Evolutionary conservation across 1,139 yeast species (phyloP), one percentile per base, ranked within the genome.

Genomic region (Suzukiozyma palmioleophila): DNA sequence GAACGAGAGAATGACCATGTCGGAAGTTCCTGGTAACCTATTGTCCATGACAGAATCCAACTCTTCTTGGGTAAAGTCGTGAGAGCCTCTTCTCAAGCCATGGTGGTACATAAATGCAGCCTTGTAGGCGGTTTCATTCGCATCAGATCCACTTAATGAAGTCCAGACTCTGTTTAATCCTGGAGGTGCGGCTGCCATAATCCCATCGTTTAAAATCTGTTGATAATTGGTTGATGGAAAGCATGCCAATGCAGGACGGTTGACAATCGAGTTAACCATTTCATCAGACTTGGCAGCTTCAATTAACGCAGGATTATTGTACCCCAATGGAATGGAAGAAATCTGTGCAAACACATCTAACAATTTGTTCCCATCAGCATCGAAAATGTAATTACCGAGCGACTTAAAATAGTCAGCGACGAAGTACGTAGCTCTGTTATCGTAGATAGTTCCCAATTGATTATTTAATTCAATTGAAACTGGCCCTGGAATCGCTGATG

Each of bases 31-130:
- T 7, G 90, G 90, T 9, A 76, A 54, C 48, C 73, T 54, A 56
- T 83, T 83, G 21, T 73, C 62, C 89, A 83, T 82, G n/a, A 78
- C 82, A 7, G 81, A 66, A 3, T 59, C 54, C 47, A 79, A 62
- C 57, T 82, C 88, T 50, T 77, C 83, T 13, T 55, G 51, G 7
- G 82, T 60, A 53, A 81, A 81, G 31, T 70, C 78, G 33, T 64
- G 57, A 11, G 64, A 60, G 33, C 83, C 84, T 60, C 89, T 74
- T 49, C 66, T 68, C 48, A 75, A 71, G 35, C 77, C 68, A 46
- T 79, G 83, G 56, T 81, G 85, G 64, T 75, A 81, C 80, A 82
- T 81, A 54, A 81, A 81, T 5, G 89, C 89, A 15, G 89, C 89
- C 57, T 83, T 82, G 63, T 72, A 82, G 3, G 90, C 89, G 46